Conservation (phyloP, 2,329 filamentous ascomycete genomes). For the Nakataea oryzae region DNA sequence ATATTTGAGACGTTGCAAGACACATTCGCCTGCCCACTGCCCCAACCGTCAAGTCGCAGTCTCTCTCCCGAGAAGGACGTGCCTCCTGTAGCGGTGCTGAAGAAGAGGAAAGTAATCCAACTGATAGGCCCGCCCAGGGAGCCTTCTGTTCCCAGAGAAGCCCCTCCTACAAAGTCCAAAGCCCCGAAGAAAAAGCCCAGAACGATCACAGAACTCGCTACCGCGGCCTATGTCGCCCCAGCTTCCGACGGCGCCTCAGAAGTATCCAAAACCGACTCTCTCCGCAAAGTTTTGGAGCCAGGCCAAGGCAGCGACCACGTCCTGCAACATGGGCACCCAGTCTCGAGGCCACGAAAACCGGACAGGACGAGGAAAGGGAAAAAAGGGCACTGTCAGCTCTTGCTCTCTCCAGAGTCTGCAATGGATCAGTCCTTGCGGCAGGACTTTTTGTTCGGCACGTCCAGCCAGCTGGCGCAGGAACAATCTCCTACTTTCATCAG, state of each 20-base stretch:
- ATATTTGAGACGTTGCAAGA: slow-evolving; percentile 34
- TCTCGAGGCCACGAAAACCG: slow-evolving; percentile 19
- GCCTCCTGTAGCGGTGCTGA: slow-evolving; percentile 20
- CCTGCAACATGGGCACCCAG: slow-evolving; percentile 16
- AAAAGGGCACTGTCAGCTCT: slow-evolving; percentile 29
- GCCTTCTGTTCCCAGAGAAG: slow-evolving; percentile 14
- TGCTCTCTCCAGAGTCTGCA: slow-evolving; percentile 62
- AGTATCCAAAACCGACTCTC: slow-evolving; percentile 20
- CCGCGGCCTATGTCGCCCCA: slow-evolving; percentile 50
- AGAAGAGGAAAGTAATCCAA: slow-evolving; percentile 48
- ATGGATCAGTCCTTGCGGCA: slow-evolving; percentile 55
- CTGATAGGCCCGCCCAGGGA: slow-evolving; percentile 26
- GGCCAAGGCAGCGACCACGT: slow-evolving; percentile 19
- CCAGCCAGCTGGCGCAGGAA: slow-evolving; percentile 67
- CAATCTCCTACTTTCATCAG: slow-evolving; percentile 57
- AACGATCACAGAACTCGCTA: slow-evolving; percentile 71
- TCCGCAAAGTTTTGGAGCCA: slow-evolving; percentile 35
- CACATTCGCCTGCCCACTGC: slow-evolving; percentile 19
- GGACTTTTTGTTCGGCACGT: slow-evolving; percentile 77
- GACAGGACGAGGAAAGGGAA: slow-evolving; percentile 25
- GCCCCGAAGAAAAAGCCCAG: slow-evolving; percentile 57
- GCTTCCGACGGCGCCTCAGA: slow-evolving; percentile 20
- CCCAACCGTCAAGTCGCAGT: slow-evolving; percentile 19
- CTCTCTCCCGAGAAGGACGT: background rate
- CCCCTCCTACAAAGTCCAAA: slow-evolving; percentile 34